These are phyloP conservation scores for Sporobolomyces roseus DNA, from an alignment of 768 basidiomycete species.

Conservation along the genomic window DNA sequence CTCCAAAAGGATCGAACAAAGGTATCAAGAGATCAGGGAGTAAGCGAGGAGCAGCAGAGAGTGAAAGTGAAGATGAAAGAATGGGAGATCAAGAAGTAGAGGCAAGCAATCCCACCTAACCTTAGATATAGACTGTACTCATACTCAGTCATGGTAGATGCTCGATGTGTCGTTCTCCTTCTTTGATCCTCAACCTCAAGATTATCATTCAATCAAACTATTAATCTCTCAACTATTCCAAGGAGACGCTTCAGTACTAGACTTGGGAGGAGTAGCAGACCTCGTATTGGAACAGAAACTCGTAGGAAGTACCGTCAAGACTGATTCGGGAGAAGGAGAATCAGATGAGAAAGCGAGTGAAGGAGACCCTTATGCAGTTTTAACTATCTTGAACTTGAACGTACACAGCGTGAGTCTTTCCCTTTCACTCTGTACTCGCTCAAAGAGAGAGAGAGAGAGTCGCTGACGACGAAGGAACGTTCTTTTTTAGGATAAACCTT, in stretches of 20 bases:
- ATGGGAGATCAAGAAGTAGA: constrained; percentile 17
- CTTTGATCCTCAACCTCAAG: constrained; percentile 79
- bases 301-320: constrained; percentile 87
- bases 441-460: no score
- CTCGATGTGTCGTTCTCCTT: constrained; percentile 92
- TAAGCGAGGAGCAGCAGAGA: neutral
- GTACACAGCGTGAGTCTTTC: constrained; percentile 15
- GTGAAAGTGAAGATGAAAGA: constrained; percentile 13
- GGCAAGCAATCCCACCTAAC: neutral
- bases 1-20: neutral
- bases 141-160: constrained; percentile 50
- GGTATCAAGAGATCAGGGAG: neutral
- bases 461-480: no score
- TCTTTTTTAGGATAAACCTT: constrained; percentile 60
- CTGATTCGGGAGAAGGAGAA: constrained; percentile 65
- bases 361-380: constrained; percentile 82
- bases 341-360: constrained; percentile 13
- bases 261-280: constrained; percentile 71
- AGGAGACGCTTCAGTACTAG: constrained; percentile 69
- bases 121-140: neutral
- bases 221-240: constrained; percentile 59
- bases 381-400: constrained; percentile 74
- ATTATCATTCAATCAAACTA: constrained; percentile 69
- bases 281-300: constrained; percentile 68
- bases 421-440: no score